phyloP scores from a whole-genome alignment of 371 early-diverging fungal genomes.

The Syncephalastrum sp. region DNA sequence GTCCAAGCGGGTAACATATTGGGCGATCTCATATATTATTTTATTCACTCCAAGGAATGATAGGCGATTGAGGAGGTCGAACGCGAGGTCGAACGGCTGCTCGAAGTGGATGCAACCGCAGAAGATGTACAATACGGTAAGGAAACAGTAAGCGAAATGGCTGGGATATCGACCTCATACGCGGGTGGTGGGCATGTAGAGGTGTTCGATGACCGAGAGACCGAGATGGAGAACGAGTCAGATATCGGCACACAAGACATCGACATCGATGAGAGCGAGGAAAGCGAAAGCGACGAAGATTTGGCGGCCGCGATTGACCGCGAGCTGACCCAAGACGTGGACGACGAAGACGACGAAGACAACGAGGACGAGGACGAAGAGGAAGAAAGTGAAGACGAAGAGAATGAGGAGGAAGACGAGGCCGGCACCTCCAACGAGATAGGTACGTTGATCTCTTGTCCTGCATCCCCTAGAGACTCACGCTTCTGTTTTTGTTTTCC shows the following conservation, averaged over 20 bases:
- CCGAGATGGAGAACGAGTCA: slow-evolving; percentile 41
- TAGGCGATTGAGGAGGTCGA: slow-evolving; percentile 91
- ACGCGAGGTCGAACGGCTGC: slow-evolving; percentile 80
- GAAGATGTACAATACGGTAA: slow-evolving; percentile 71
- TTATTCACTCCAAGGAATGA: slow-evolving; percentile 3
- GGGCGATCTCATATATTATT: too few relatives aligned
- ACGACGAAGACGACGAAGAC: slow-evolving; percentile 43
- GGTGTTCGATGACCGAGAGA: slow-evolving; percentile 46
- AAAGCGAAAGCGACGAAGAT: slow-evolving; percentile 52
- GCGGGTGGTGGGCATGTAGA: slow-evolving; percentile 14
- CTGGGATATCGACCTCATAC: background rate
- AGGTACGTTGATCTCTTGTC: slow-evolving; percentile 17
- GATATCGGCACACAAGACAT: slow-evolving; percentile 49
- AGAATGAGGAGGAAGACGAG: slow-evolving; percentile 45
- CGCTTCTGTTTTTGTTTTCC: background rate
- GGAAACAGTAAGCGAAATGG: background rate
- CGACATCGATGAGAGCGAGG: slow-evolving; percentile 45
- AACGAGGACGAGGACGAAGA: slow-evolving; percentile 42
- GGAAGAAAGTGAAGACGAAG: slow-evolving; percentile 41
- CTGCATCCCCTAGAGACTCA: background rate
- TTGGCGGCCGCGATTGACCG: slow-evolving; percentile 49
- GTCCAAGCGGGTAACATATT: slow-evolving; percentile 57
- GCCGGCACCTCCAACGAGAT: slow-evolving; percentile 40
- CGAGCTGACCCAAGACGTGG: slow-evolving; percentile 39
- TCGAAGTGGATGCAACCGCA: slow-evolving; percentile 83